Percentiles rank a stretch among this genome's conserved stretches.
Conservation (phyloP, 106 monocot genomes). For the Dendrobium nobile region DNA sequence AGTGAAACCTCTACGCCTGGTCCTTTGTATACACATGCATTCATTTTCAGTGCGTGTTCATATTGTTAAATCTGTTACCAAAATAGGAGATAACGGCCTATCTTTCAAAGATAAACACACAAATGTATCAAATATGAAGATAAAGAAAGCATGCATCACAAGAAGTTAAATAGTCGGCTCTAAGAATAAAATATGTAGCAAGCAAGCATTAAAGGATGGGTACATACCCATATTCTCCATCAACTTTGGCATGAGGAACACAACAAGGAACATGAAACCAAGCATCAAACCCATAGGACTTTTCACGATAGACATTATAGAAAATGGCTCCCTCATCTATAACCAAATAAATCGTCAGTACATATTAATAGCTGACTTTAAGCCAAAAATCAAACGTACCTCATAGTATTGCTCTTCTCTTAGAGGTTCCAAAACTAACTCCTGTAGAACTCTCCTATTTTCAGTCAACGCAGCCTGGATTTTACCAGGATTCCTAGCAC, state of each 20-base stretch:
- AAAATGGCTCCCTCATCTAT: constrained; percentile 88
- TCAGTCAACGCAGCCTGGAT: constrained; percentile 94
- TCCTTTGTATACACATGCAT: too few species aligned
- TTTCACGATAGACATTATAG: constrained; percentile 83
- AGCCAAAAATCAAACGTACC: constrained; percentile 21
- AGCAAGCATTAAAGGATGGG: too few species aligned
- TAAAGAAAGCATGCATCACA: neutral
- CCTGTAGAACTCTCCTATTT: constrained; percentile 57
- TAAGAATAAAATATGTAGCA: neutral
- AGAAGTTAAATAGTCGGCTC: neutral
- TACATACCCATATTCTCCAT: constrained; percentile 84
- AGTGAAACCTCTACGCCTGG: too few species aligned
- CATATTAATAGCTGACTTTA: neutral
- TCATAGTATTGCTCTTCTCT: constrained; percentile 95
- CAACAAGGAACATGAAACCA: constrained; percentile 85
- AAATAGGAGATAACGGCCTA: neutral
- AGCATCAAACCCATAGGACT: constrained; percentile 97
- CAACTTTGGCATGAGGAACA: constrained; percentile 89
- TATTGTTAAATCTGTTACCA: neutral
- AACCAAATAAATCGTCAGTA: constrained; percentile 6
- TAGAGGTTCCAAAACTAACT: constrained; percentile 84
- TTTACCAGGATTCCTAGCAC: constrained; percentile 93
- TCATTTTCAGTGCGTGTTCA: too few species aligned
- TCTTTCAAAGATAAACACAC: neutral
- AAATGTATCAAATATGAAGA: neutral